phyloP scores from a whole-genome alignment of 2,329 filamentous ascomycete genomes.

The Podosphaera fusca region DNA sequence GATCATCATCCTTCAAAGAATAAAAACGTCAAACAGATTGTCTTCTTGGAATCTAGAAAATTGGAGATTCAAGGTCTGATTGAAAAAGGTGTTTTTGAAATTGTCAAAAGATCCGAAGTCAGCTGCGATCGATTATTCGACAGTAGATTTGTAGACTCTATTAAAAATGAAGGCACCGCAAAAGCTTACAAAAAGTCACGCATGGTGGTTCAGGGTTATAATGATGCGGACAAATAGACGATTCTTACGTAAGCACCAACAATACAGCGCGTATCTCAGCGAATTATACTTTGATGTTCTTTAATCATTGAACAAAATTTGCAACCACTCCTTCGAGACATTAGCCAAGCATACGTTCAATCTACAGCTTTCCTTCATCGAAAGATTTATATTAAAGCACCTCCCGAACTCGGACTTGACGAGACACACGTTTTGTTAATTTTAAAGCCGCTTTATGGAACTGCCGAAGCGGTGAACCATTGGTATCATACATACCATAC shows the following conservation, averaged over 20 bases:
- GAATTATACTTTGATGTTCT: background rate
- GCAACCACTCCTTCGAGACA: background rate
- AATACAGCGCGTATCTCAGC: background rate
- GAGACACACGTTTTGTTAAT: background rate
- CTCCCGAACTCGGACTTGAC: background rate
- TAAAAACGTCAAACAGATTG: background rate
- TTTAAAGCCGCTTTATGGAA: background rate
- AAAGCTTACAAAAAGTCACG: constrained; percentile 2
- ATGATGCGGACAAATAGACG: background rate
- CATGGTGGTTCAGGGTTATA: constrained; percentile 3
- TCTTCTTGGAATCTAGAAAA: background rate
- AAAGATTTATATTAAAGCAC: background rate
- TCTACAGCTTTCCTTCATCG: background rate
- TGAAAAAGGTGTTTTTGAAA: background rate
- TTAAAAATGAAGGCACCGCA: constrained; percentile 3
- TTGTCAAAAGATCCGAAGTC: background rate
- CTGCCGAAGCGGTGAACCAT: no score
- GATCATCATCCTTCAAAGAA: background rate
- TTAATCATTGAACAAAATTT: background rate
- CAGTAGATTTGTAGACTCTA: constrained; percentile 4
- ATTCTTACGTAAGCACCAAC: background rate
- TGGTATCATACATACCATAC: background rate
- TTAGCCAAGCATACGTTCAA: background rate
- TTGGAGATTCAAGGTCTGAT: background rate
- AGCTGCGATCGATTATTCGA: constrained; percentile 2